Evolutionary conservation across 805 yeast genomes (phyloP).

Genomic region (Wickerhamiella qilinensis): DNA sequence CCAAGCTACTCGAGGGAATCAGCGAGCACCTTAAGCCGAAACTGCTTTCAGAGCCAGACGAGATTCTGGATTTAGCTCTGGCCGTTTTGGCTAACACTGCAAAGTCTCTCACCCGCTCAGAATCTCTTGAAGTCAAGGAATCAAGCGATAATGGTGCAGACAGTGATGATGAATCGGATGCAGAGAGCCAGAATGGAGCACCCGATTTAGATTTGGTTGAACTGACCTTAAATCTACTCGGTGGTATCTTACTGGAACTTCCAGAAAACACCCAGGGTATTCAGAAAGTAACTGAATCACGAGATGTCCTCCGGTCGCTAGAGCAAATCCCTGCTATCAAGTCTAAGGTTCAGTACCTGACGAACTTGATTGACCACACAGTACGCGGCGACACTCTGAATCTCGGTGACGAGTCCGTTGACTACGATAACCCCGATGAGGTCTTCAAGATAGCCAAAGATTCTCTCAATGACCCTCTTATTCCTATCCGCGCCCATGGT

Average conservation of each 20-base stretch:
- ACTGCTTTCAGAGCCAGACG: constrained; percentile 38
- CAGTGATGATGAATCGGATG: constrained; percentile 20
- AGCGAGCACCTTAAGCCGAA: constrained; percentile 41
- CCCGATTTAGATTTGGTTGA: constrained; percentile 19
- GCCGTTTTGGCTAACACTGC: constrained; percentile 25
- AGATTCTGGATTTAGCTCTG: constrained; percentile 35
- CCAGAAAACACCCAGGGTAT: constrained; percentile 6
- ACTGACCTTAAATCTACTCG: constrained; percentile 19
- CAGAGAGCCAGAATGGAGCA: constrained; percentile 14
- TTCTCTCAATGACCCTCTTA: constrained; percentile 57
- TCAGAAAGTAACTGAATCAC: constrained; percentile 6
- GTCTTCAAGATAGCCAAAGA: constrained; percentile 42
- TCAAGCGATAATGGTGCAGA: constrained; percentile 6
- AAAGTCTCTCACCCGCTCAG: constrained; percentile 12
- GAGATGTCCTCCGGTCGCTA: constrained; percentile 2
- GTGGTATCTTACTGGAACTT: constrained; percentile 19
- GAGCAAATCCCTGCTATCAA: constrained; percentile 3
- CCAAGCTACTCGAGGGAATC: constrained; percentile 48
- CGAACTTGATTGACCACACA: constrained; percentile 10
- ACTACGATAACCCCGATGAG: constrained; percentile 5
- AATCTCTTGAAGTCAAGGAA: neutral
- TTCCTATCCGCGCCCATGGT: constrained; percentile 82
- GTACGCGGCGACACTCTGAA: constrained; percentile 2
- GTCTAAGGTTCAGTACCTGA: constrained; percentile 11
- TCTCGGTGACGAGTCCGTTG: constrained; percentile 9